Evolutionary conservation across 192 early-diverging fungal species (phyloP).

Genomic region (Spizellomyces punctatus): DNA sequence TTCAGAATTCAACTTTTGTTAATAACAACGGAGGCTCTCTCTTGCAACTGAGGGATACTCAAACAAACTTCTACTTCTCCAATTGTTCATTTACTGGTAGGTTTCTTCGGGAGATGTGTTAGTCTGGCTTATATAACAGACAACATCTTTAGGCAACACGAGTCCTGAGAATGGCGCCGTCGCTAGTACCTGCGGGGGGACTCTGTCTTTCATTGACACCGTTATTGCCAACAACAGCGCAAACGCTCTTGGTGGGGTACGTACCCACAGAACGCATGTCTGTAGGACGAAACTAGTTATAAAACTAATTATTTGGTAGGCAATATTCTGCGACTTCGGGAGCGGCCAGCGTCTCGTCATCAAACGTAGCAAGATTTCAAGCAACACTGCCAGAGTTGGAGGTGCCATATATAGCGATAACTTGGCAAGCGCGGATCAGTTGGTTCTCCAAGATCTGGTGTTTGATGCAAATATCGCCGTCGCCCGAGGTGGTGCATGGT

Average conservation of each 20-base stretch:
- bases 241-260: background rate
- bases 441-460: background rate
- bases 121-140: background rate
- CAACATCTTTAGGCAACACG: conserved; percentile 4
- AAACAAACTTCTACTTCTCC: conserved; percentile 4
- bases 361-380: background rate
- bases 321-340: background rate
- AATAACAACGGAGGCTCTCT: conserved; percentile 13
- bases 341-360: background rate
- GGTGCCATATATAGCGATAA: conserved; percentile 14
- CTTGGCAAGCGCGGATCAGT: background rate
- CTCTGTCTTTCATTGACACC: conserved; percentile 4
- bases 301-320: background rate
- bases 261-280: background rate
- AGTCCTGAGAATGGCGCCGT: conserved; percentile 16
- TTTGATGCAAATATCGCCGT: background rate
- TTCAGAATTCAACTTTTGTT: background rate
- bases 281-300: background rate
- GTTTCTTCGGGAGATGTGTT: background rate
- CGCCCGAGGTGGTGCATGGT: background rate
- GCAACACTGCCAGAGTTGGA: conserved; percentile 13
- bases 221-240: background rate
- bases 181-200: conserved; percentile 17
- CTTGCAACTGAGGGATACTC: background rate
- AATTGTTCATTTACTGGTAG: conserved; percentile 7